phyloP scores from a whole-genome alignment of 345 rosid species.

The Eucalyptus pumila region DNA sequence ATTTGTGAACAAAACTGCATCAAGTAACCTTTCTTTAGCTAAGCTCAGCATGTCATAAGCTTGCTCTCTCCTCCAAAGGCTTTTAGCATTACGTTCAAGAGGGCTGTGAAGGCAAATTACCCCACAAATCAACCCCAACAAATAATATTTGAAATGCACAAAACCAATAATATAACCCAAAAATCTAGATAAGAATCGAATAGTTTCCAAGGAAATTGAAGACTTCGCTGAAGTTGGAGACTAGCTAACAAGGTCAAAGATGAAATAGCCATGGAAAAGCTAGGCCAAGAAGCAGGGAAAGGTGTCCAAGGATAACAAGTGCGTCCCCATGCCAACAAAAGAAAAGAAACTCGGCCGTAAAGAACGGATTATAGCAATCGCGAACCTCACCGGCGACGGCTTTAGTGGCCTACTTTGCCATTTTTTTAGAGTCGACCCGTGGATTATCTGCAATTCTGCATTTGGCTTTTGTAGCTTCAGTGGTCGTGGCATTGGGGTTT shows the following conservation, averaged over 20 bases:
- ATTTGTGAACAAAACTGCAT: background rate
- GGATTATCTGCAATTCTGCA: background rate
- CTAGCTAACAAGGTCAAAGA: background rate
- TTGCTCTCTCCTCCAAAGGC: background rate
- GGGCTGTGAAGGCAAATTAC: background rate
- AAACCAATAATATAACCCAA: background rate
- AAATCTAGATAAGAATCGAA: background rate
- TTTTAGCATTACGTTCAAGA: background rate
- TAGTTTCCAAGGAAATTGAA: background rate
- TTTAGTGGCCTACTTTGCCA: background rate
- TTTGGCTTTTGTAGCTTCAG: background rate
- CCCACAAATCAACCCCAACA: background rate
- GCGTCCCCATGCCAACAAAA: background rate
- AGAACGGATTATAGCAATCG: background rate
- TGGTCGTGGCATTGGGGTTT: background rate
- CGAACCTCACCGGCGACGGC: background rate
- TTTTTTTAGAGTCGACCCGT: background rate
- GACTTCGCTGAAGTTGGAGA: background rate
- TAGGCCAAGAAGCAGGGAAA: background rate
- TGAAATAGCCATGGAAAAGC: too few relatives aligned
- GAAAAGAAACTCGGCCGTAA: background rate
- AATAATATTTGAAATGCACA: background rate
- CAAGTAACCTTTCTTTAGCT: background rate
- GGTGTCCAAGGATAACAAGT: background rate
- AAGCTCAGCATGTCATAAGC: background rate